A percentile compares a stretch with the other conserved stretches of the same genome.
Conservation (phyloP, 1,139 yeast genomes). For the Diutina ranongensis region DNA sequence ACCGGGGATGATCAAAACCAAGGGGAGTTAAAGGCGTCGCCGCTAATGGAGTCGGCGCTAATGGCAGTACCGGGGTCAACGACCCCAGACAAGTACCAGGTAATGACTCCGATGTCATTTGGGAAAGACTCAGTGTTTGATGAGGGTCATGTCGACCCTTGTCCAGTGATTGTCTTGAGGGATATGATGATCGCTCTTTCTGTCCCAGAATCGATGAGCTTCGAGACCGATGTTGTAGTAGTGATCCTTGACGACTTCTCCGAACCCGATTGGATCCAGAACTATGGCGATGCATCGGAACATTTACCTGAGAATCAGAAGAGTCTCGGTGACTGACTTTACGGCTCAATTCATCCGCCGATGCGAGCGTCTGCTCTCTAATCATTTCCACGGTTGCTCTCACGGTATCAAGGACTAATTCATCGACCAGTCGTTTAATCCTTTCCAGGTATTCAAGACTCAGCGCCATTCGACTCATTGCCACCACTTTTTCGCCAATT, state of each 20-base stretch:
- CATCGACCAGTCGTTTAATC: conserved; percentile 74
- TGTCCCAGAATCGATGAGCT: not conserved
- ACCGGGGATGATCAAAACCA: not conserved
- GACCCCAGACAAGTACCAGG: not conserved
- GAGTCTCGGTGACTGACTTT: not conserved
- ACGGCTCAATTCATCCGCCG: conserved; percentile 1
- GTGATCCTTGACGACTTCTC: not conserved
- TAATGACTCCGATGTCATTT: not conserved
- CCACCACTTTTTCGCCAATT: conserved; percentile 58
- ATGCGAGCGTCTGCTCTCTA: not conserved
- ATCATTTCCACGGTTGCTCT: conserved; percentile 49
- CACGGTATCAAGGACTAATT: conserved; percentile 54
- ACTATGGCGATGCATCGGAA: not conserved
- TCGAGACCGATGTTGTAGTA: not conserved
- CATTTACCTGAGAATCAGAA: not conserved
- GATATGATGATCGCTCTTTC: not conserved
- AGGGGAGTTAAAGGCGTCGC: not conserved
- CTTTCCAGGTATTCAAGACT: conserved; percentile 70
- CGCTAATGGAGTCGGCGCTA: not conserved
- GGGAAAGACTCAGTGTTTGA: not conserved
- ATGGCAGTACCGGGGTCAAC: not conserved
- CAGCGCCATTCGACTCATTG: conserved; percentile 66
- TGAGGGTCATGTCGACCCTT: not conserved
- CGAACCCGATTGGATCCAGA: not conserved
- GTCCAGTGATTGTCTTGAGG: not conserved